Base-by-base conservation (phyloP, 2,329 filamentous ascomycete species). In the Stagonosporopsis cucurbitacearum region DNA sequence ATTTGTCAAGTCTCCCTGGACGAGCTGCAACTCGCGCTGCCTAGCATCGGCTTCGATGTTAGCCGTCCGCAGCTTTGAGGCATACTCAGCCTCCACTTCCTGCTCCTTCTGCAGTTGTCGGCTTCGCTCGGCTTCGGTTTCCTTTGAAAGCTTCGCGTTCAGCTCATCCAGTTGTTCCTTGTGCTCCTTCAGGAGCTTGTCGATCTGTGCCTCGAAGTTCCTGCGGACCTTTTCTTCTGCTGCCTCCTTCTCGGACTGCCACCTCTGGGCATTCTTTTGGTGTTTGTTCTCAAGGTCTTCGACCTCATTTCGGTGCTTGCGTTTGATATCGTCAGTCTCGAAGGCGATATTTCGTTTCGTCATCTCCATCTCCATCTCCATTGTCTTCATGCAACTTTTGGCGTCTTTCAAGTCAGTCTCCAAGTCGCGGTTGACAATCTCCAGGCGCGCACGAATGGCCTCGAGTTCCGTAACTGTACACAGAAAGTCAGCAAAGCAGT, bases 401-500 rank as follows among this genome's bases (percentile, higher is more conserved):
- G 81, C 77, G 2, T 83, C 81, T 52, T 90, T 86, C 55, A 96
- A 76, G 57, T 96, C 89, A n/a, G 81, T 80, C 43, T 88, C 85
- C 6, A 94, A 72, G 7, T 75, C 77, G 17, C 81, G 75, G 59
- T 87, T 87, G 55, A 74, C 69, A 42, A 82, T 78, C 12, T 78
- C 79, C 15, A 87, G 70, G 45, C 83, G 77, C 22, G 79, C 75
- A 41, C 80, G 78, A 33, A 81, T 79, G 13, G 75, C 72, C 65
- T 89, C 86, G 25, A 88, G 76, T 56, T 88, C 85, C 40, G 75
- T 77, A 37, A 86, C 84, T 86, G 39, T 13, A 49, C 9, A 4
- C 35, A 22, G 11, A 37, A 8, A 4, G 12, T 45, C 12, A 44
- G 43, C 25, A 20, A 22, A 13, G 17, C 19, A 7, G 20, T 33